phyloP scores from a whole-genome alignment of 495 filamentous ascomycete species.

The Penicillium steckii region DNA sequence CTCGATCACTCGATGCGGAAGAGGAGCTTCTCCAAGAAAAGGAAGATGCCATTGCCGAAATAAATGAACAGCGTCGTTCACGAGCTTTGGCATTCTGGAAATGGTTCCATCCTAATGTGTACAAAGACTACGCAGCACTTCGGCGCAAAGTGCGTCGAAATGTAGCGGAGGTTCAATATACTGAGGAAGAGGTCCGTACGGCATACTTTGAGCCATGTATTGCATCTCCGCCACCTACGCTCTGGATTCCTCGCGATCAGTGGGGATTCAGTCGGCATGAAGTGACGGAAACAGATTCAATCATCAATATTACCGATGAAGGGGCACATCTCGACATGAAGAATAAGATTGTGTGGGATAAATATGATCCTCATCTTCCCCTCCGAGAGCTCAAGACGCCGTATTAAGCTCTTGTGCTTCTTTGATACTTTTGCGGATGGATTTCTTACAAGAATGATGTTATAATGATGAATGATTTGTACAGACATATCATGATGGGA shows the following conservation, averaged over 20 bases:
- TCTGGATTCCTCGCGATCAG: constrained; percentile 71
- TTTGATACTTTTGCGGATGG: no score
- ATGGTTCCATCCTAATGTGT: constrained; percentile 76
- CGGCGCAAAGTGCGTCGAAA: constrained; percentile 67
- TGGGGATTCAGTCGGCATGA: constrained; percentile 64
- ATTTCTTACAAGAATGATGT: background rate
- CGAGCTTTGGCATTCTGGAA: constrained; percentile 47
- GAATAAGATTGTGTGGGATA: constrained; percentile 60
- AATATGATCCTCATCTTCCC: constrained; percentile 42
- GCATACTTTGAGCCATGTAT: constrained; percentile 71
- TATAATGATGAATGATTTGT: background rate
- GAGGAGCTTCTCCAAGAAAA: constrained; percentile 40
- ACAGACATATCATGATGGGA: background rate
- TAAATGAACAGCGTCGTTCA: constrained; percentile 24
- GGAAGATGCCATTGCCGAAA: constrained; percentile 28
- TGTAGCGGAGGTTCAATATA: constrained; percentile 51
- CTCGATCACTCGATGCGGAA: constrained; percentile 52
- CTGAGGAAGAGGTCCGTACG: constrained; percentile 50
- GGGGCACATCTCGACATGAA: constrained; percentile 64
- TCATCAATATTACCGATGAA: constrained; percentile 59
- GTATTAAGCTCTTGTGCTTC: constrained; percentile 25
- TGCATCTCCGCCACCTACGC: constrained; percentile 51
- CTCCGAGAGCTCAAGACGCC: constrained; percentile 39
- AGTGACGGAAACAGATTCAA: constrained; percentile 52
- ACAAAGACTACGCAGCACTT: constrained; percentile 66